Conservation (phyloP, 2,329 filamentous ascomycete species). For the Trichoderma harzianum region DNA sequence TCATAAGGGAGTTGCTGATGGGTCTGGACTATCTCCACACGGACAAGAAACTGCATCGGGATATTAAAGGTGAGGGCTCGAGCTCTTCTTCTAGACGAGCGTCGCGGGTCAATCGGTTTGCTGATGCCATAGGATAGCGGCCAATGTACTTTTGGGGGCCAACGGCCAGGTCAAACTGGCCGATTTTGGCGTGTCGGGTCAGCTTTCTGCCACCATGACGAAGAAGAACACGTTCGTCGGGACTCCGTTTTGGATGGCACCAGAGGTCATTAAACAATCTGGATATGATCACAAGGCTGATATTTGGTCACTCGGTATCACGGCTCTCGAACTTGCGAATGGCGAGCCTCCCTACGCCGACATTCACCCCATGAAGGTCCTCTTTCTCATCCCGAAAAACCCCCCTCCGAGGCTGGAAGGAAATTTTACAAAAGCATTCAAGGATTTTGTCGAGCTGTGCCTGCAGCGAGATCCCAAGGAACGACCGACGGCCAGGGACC, state of each 20-base stretch:
- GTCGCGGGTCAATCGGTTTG: background rate
- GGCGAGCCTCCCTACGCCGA: conserved; percentile 94
- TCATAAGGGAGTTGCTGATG: conserved; percentile 82
- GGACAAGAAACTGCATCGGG: conserved; percentile 93
- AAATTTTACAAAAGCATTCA: conserved; percentile 77
- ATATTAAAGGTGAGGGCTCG: conserved; percentile 78
- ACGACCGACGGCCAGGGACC: conserved; percentile 78
- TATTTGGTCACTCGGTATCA: conserved; percentile 96
- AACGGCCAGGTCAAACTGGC: conserved; percentile 96
- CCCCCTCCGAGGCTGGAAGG: conserved; percentile 77
- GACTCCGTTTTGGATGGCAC: conserved; percentile 99
- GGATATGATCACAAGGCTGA: conserved; percentile 98
- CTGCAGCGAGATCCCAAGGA: conserved; percentile 86
- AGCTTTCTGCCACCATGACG: conserved; percentile 96
- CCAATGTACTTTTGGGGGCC: conserved; percentile 83
- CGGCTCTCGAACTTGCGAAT: conserved; percentile 84
- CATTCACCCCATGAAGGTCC: conserved; percentile 97
- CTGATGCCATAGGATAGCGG: conserved; percentile 53
- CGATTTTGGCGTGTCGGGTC: conserved; percentile 95
- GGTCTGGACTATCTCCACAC: conserved; percentile 90
- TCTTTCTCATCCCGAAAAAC: conserved; percentile 96
- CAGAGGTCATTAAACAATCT: conserved; percentile 97
- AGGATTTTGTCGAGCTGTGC: conserved; percentile 80
- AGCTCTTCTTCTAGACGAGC: background rate
- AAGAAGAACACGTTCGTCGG: conserved; percentile 99